phyloP scores from a whole-genome alignment of 768 basidiomycete species.

The Lactifluus piperatus region DNA sequence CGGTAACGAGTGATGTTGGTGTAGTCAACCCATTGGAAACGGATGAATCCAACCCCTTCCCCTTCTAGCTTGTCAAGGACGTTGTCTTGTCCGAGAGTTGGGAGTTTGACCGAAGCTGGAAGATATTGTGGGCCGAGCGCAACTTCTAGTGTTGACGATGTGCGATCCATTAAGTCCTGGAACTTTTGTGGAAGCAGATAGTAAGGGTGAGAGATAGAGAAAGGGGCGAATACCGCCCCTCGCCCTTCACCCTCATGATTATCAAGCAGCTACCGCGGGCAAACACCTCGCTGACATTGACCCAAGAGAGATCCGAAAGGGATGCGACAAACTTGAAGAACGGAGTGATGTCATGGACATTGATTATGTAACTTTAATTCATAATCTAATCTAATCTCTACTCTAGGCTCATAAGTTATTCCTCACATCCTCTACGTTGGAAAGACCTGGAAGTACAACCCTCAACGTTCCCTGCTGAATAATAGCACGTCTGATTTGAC shows the following conservation, averaged over 20 bases:
- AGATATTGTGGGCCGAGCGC: neutral
- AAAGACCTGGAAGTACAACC: conserved; percentile 57
- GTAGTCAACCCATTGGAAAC: conserved; percentile 60
- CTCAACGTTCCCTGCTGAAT: conserved; percentile 49
- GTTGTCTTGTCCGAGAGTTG: neutral
- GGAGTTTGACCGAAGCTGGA: neutral
- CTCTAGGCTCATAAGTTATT: neutral
- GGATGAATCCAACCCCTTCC: conserved; percentile 26
- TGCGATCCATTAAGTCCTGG: neutral
- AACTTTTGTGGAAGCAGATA: too few species aligned
- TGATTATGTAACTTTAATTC: neutral
- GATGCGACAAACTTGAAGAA: too few species aligned
- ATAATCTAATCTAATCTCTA: conserved; percentile 6
- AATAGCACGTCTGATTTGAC: conserved; percentile 41
- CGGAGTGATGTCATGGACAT: neutral
- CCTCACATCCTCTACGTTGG: conserved; percentile 25
- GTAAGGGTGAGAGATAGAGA: neutral
- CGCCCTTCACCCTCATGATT: neutral
- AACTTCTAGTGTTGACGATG: neutral
- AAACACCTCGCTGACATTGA: too few species aligned
- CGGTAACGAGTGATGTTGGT: conserved; percentile 51
- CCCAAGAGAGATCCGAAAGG: too few species aligned
- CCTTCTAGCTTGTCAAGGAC: neutral
- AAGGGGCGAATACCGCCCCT: neutral
- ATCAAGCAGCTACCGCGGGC: neutral